Evolutionary conservation across 768 basidiomycete species (phyloP).

Genomic region (Naematelia encephala): DNA sequence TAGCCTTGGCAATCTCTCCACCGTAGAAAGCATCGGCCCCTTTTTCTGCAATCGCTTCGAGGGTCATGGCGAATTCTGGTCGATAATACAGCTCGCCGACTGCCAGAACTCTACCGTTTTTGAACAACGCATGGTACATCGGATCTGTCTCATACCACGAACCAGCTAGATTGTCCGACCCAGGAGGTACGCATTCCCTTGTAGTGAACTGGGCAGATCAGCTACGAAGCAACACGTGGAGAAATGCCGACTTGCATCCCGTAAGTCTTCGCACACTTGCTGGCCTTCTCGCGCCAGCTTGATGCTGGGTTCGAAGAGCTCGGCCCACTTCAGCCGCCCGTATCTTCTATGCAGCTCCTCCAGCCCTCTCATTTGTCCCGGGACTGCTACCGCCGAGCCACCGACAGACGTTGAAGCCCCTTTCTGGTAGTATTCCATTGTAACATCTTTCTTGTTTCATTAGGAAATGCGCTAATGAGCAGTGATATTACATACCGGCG

Average conservation of each 20-base stretch:
- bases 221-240: not conserved
- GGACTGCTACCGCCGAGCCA: constrained; percentile 78
- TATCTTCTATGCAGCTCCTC: constrained; percentile 75
- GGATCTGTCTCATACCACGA: constrained; percentile 24
- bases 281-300: constrained; percentile 67
- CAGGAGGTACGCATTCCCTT: constrained; percentile 15
- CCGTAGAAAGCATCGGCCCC: constrained; percentile 77
- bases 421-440: constrained; percentile 28
- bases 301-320: constrained; percentile 69
- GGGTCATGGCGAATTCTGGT: constrained; percentile 64
- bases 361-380: constrained; percentile 82
- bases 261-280: constrained; percentile 49
- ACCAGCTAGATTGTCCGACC: constrained; percentile 16
- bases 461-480: not conserved
- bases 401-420: constrained; percentile 55
- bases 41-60: constrained; percentile 65
- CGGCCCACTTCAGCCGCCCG: constrained; percentile 70
- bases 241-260: constrained; percentile 20
- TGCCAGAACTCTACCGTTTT: constrained; percentile 20
- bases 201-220: constrained; percentile 17
- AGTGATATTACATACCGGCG: constrained; percentile 31
- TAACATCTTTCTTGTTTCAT: constrained; percentile 23
- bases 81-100: constrained; percentile 19
- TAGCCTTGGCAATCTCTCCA: constrained; percentile 75
- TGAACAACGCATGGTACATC: constrained; percentile 21